Conservation (phyloP, 371 early-diverging fungal genomes). For the Capillidium rhysosporum region DNA sequence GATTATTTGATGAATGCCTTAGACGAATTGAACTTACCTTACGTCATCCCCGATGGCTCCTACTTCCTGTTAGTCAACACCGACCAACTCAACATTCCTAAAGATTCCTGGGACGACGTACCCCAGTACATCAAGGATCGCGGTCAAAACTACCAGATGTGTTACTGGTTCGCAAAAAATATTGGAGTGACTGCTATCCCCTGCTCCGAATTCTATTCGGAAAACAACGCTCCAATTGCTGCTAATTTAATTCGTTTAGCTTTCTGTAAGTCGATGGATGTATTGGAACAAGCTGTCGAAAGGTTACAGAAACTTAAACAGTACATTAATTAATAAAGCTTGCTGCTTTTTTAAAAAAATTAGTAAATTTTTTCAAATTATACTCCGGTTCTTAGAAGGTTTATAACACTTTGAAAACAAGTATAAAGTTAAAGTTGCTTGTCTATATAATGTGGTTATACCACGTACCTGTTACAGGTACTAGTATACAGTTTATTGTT, state of each 20-base stretch:
- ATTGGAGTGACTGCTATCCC: slow-evolving; percentile 88
- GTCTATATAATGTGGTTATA: too few relatives aligned
- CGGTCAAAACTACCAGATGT: slow-evolving; percentile 57
- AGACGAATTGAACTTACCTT: slow-evolving; percentile 45
- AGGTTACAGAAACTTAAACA: slow-evolving; percentile 38
- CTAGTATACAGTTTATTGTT: too few relatives aligned
- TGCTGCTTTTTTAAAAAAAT: not conserved
- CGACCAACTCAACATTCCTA: slow-evolving; percentile 36
- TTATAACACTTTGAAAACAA: not conserved
- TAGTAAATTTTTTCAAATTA: not conserved
- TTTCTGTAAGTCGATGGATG: slow-evolving; percentile 83
- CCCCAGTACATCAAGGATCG: slow-evolving; percentile 36
- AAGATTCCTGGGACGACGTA: slow-evolving; percentile 27
- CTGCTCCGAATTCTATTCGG: slow-evolving; percentile 72
- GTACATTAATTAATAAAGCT: slow-evolving; percentile 19
- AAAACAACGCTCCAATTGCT: slow-evolving; percentile 43
- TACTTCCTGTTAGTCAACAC: slow-evolving; percentile 86
- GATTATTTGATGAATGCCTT: slow-evolving; percentile 49
- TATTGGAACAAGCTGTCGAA: slow-evolving; percentile 51
- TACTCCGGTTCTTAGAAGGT: not conserved
- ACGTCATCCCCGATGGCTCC: slow-evolving; percentile 77
- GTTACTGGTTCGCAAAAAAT: slow-evolving; percentile 72
- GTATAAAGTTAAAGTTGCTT: too few relatives aligned
- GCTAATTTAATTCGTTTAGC: slow-evolving; percentile 71
- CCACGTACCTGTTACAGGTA: too few relatives aligned